Base-by-base conservation (phyloP, 441 rosid genomes). In the Croton laevigatus region DNA sequence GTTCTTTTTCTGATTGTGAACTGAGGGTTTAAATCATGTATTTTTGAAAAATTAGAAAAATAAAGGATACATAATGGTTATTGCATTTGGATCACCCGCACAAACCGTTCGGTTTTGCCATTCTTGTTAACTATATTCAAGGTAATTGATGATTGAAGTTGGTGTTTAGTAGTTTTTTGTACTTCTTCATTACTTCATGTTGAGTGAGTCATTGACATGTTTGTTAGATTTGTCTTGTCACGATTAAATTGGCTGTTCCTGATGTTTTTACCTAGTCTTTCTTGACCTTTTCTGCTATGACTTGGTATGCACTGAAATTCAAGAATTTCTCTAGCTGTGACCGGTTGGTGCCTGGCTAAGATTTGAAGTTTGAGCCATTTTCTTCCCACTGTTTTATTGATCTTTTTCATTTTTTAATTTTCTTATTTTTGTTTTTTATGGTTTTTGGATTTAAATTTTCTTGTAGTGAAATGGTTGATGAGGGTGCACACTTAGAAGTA, bases 301-400 rank as follows among this genome's bases (percentile, higher is more conserved):
- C 55, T 34, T 27, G 1, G 51, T 8, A 10, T 65, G 27, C 38
- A 19, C 12, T 46, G 22, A 37, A 38, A 38, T 55, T 49, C 22
- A 7, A n/a, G 12, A 20, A 36, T 37, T 37, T 14, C n/a, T 64
- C 11, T 45, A 11, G 7, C 52, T 42, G 34, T 59, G 11, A 32
- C 20, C 10, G 48, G 45, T 65, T 63, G 57, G 57, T 22, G 36
- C 6, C 32, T 8, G 53, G 14, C 48, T 46, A 13, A 44, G 8
- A 54, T 20, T 44, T 55, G 45, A 49, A 65, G 36, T 66, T 49
- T n/a, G 48, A 49, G 66, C 51, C 51, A 66, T 73, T 60, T 38
- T 36, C 42, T 57, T 65, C 14, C 32, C 20, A 55, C 45, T 69
- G 48, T 67, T 38, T 27, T 20, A 9, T 10, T 1, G 23, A 16